Evolutionary conservation across 106 monocot species (phyloP), one percentile per base, ranked within the genome.

Genomic region (Chionographis japonica): DNA sequence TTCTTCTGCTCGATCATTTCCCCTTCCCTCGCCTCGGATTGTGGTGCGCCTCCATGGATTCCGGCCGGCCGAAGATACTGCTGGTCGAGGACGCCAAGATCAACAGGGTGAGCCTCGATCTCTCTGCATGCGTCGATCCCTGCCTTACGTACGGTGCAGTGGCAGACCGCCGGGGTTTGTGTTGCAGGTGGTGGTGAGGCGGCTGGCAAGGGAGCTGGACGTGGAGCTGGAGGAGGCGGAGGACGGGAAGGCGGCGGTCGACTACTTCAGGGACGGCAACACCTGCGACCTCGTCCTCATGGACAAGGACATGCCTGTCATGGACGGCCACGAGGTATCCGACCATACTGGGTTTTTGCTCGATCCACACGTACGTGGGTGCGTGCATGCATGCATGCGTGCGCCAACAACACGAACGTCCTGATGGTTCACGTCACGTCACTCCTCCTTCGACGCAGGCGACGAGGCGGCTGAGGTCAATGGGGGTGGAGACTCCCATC

Each of bases 221-320:
- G 19, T 61, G 37, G 57, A 50, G 41, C 52, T 75, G 40, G 65
- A 76, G 8, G 76, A 62, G 69, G 76, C 68, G 8, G 62, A 69
- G 62, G 53, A 76, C 10, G 76, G 76, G 55, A 14, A 68, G 16
- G 49, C 41, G 62, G 76, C 76, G 1, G 62, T 69, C 16, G 69
- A 69, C 8, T 76, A 69, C 55, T 76, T 76, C 62, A 35, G 9
- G 54, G 43, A 61, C 40, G 69, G 69, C 19, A 36, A 36, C n/a
- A 68, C 37, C 13, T 68, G 55, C 40, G 76, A 76, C 40, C 69
- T 69, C 5, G 62, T 76, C 14, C 68, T 76, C 35, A 76, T 76
- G 76, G 76, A 76, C 76, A 76, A 63, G 56, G 76, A 69, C 12
- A 76, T 76, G 76, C 76, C 69, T 27, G 37, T 76, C 62, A 75